Conservation (phyloP, 148 eudicot species). For the Simmondsia chinensis region DNA sequence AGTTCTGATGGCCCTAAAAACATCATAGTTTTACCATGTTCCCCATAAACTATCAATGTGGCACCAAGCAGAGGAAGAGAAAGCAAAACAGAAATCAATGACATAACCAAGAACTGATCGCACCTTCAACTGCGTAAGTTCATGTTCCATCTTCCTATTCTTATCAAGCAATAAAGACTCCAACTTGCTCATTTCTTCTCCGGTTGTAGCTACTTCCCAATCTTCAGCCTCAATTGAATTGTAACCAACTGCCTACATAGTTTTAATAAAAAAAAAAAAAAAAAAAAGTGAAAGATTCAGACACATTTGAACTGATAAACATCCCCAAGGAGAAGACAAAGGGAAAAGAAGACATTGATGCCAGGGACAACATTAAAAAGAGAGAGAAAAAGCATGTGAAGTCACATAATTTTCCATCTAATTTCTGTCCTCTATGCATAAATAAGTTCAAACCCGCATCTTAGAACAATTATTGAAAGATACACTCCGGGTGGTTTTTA, state of each 20-base stretch:
- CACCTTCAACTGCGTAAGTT: conserved; percentile 93
- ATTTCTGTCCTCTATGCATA: too few relatives aligned
- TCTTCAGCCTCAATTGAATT: conserved; percentile 99
- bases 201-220: conserved; percentile 98
- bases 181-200: conserved; percentile 98
- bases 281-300: background rate
- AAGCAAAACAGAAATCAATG: background rate
- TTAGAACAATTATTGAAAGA: too few relatives aligned
- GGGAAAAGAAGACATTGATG: too few relatives aligned
- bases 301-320: too few relatives aligned
- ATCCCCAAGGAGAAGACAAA: too few relatives aligned
- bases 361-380: too few relatives aligned
- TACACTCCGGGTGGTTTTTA: too few relatives aligned
- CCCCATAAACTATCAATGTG: conserved; percentile 1
- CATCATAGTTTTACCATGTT: conserved; percentile 1
- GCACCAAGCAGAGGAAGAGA: background rate
- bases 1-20: background rate
- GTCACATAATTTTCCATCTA: too few relatives aligned
- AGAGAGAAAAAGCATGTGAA: too few relatives aligned
- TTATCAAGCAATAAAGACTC: conserved; percentile 96
- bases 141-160: conserved; percentile 98
- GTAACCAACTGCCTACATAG: conserved; percentile 90
- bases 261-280: background rate
- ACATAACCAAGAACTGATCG: conserved; percentile 1
- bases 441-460: too few relatives aligned